A percentile compares a stretch with the other conserved stretches of the same genome.
Evolutionary conservation across 441 rosid genomes (phyloP).

Genomic region (Corymbia citriodora): DNA sequence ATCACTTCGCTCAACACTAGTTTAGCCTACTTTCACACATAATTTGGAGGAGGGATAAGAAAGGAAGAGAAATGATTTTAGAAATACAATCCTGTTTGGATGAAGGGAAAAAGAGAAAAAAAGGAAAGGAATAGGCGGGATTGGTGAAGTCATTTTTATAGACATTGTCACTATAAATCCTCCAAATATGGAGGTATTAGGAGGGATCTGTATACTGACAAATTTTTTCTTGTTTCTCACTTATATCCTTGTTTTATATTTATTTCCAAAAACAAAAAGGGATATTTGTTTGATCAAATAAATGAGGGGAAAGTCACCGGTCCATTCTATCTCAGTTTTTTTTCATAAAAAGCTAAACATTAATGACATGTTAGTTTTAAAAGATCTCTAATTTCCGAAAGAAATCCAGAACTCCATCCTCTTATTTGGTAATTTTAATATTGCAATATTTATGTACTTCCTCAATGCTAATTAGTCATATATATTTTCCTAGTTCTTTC

Average conservation of each 20-base stretch:
- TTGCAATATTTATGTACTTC: not conserved
- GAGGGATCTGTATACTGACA: not conserved
- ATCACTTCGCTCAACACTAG: not conserved
- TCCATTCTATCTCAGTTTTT: too few relatives aligned
- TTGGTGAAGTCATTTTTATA: too few relatives aligned
- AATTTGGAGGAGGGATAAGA: not conserved
- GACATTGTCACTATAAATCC: too few relatives aligned
- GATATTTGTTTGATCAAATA: not conserved
- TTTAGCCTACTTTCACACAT: not conserved
- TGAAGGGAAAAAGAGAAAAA: not conserved
- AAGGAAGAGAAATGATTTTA: not conserved
- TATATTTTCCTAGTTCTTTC: too few relatives aligned
- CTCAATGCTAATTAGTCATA: not conserved
- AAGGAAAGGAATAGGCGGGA: not conserved
- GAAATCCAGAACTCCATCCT: not conserved
- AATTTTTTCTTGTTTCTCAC: not conserved
- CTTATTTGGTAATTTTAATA: too few relatives aligned
- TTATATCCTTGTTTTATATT: not conserved
- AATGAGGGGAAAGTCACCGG: too few relatives aligned
- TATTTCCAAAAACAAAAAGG: not conserved
- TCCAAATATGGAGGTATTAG: too few relatives aligned
- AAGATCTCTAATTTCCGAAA: too few relatives aligned
- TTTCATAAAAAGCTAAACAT: not conserved
- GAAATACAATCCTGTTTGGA: not conserved
- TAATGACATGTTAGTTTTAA: too few relatives aligned